phyloP scores from a whole-genome alignment of 2,329 filamentous ascomycete genomes.

The Cytospora leucostoma region DNA sequence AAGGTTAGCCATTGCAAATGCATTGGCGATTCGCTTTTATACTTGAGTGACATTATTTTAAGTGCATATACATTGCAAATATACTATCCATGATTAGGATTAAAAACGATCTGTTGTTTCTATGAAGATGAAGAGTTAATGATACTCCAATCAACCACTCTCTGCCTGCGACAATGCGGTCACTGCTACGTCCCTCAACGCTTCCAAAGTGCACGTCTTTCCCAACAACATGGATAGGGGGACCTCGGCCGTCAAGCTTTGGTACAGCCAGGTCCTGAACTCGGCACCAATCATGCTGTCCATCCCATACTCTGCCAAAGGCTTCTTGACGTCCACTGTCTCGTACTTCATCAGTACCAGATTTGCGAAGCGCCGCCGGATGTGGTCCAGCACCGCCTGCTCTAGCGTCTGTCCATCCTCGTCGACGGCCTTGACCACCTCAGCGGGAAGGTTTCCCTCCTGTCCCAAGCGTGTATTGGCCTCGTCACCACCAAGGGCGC shows the following conservation, averaged over 20 bases:
- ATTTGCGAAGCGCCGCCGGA: constrained; percentile 23
- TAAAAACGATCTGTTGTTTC: too few species aligned
- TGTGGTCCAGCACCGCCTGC: not conserved
- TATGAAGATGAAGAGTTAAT: too few species aligned
- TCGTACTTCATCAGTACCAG: constrained; percentile 33
- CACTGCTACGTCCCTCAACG: not conserved
- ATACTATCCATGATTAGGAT: too few species aligned
- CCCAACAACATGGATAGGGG: not conserved
- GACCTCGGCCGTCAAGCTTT: not conserved
- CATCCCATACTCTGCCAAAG: constrained; percentile 40
- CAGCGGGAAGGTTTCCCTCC: not conserved
- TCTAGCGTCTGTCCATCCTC: not conserved
- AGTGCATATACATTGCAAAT: too few species aligned
- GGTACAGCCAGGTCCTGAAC: constrained; percentile 40
- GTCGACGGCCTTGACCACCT: not conserved
- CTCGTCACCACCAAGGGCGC: constrained; percentile 6
- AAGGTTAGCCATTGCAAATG: too few species aligned
- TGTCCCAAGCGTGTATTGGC: not conserved
- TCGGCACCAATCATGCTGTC: constrained; percentile 46
- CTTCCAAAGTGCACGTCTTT: not conserved
- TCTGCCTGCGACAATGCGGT: too few species aligned
- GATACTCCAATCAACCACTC: too few species aligned
- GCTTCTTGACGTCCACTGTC: constrained; percentile 32
- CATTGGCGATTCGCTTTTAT: too few species aligned
- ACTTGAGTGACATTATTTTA: too few species aligned